Evolutionary conservation across 2,329 filamentous ascomycete genomes (phyloP), one percentile per base, ranked within the genome.

Genomic region (Neonectria neomacrospora): DNA sequence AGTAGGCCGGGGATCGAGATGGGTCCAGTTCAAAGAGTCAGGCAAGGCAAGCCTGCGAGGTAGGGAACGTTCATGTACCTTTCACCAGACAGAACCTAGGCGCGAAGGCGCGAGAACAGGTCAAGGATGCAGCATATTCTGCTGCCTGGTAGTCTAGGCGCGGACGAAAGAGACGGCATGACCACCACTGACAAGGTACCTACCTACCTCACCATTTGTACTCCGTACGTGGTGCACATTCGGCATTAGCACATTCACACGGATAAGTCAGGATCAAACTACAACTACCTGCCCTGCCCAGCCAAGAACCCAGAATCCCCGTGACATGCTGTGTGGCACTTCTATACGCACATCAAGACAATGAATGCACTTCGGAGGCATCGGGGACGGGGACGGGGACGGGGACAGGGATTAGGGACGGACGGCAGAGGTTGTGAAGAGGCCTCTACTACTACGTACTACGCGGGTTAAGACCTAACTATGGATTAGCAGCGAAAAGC

Each of bases 71-170:
- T 53, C 48, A n/a, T 48, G 56, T 47, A 53, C 39, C 56, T 59
- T 57, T 53, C 16, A 20, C 41, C 50, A 54, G 42, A 41, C 22
- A 45, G 28, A 42, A 59, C 39, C 18, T 51, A 48, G 56, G 32
- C 48, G 48, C 42, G 23, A 59, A 59, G 28, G 47, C 48, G 48
- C 48, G 48, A 53, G 45, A 58, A 52, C 48, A 30, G 56, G 48
- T 30, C 56, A 37, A 37, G 34, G 34, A 37, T 37, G 14, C 34
- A 16, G 34, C 34, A 37, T 37, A n/a, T 37, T 14, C 34, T 37
- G 14, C 34, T 37, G 34, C 34, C 34, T 37, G 6, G 12, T 37
- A 37, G 34, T n/a, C 34, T 7, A 32, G 18, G 22, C 39, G 52
- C 32, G 22, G 41, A 53, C 18, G 48, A 41, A 52, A 45, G 39